These are phyloP conservation scores for Ricinus communis DNA, from an alignment of 345 rosid species.

Conservation along the genomic window DNA sequence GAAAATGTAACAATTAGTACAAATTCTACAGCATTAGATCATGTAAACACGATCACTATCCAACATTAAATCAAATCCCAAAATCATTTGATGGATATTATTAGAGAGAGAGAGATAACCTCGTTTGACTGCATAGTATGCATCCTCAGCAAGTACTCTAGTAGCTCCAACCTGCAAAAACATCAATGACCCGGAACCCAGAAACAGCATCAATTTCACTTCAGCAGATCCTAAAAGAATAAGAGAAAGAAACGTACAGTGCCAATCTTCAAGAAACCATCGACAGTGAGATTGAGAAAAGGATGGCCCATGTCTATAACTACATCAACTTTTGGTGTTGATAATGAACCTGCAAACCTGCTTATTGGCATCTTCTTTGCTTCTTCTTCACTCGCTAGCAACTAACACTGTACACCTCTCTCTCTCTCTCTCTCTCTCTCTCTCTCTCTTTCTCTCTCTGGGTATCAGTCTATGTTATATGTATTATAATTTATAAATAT, in stretches of 20 bases:
- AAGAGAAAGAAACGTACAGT: constrained; percentile 37
- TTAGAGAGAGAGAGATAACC: constrained; percentile 38
- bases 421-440: too few relatives aligned
- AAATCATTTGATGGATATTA: neutral
- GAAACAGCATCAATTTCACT: neutral
- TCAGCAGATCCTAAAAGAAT: neutral
- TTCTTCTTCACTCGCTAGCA: constrained; percentile 1
- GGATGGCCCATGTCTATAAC: constrained; percentile 70
- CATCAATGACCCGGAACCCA: neutral
- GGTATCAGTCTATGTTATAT: too few relatives aligned
- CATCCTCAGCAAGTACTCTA: constrained; percentile 62
- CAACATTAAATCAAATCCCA: neutral
- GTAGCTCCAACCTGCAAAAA: constrained; percentile 63
- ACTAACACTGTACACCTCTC: too few relatives aligned
- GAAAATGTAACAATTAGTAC: neutral
- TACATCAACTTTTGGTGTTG: constrained; percentile 65
- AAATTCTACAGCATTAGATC: neutral
- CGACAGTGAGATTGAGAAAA: constrained; percentile 66
- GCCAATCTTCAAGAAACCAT: constrained; percentile 88
- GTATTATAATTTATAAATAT: too few relatives aligned
- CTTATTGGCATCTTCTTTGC: constrained; percentile 61
- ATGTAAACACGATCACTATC: neutral
- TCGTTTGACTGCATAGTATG: constrained; percentile 47
- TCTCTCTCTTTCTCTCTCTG: too few relatives aligned
- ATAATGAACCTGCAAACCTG: constrained; percentile 51